Evolutionary conservation across 352 stramenopile species (phyloP).

Genomic region (Pythium apleroticum): DNA sequence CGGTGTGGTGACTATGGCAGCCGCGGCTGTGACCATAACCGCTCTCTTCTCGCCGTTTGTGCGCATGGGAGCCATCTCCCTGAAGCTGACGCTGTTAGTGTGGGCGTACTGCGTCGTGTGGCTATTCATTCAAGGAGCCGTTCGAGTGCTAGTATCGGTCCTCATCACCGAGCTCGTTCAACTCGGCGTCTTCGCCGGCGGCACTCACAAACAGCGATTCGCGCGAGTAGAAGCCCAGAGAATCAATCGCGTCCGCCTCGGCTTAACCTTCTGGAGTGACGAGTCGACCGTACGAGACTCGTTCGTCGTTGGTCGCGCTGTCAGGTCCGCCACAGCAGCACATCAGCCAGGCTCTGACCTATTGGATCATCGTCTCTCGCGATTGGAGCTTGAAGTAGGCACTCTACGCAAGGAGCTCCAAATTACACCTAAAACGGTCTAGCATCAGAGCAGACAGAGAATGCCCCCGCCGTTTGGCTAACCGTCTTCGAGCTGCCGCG

Average conservation of each 20-base stretch:
- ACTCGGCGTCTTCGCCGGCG: conserved; percentile 53
- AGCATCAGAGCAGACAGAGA: not conserved
- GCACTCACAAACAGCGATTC: not conserved
- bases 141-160: conserved; percentile 68
- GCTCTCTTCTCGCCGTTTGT: conserved; percentile 78
- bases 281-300: conserved; percentile 76
- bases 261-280: conserved; percentile 55
- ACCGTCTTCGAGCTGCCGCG: too few relatives aligned
- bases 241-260: conserved; percentile 79
- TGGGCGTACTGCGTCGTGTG: conserved; percentile 90
- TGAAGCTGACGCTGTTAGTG: conserved; percentile 72
- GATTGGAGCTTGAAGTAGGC: not conserved
- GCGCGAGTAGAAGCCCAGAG: conserved; percentile 52
- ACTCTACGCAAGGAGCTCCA: not conserved
- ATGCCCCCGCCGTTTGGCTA: too few relatives aligned
- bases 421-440: not conserved
- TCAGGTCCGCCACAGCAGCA: conserved; percentile 22
- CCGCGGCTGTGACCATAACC: conserved; percentile 47
- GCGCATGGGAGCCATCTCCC: conserved; percentile 74
- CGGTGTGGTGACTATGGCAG: conserved; percentile 4
- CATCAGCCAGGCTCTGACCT: not conserved
- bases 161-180: conserved; percentile 39
- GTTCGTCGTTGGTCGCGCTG: conserved; percentile 72
- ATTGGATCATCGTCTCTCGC: not conserved
- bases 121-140: conserved; percentile 86